These are phyloP conservation scores for Lanmaoa rubissima DNA, from an alignment of 768 basidiomycete genomes.

Conservation along the genomic window DNA sequence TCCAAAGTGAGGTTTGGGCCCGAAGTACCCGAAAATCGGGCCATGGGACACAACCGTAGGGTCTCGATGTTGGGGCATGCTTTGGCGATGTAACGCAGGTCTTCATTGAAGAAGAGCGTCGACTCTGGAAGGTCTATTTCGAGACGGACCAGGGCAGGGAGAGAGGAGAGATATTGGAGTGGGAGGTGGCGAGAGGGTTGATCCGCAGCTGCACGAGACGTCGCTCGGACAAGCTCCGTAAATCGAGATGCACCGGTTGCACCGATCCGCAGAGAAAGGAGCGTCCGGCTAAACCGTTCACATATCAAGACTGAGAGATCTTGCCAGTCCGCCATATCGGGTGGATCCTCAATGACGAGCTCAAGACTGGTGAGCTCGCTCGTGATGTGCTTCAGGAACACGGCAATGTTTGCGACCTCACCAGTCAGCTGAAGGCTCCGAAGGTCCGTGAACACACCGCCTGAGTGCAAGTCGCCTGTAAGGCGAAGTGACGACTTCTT, in stretches of 20 bases:
- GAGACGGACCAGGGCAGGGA: constrained; percentile 57
- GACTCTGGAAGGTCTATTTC: constrained; percentile 82
- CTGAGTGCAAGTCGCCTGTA: constrained; percentile 56
- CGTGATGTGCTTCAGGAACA: constrained; percentile 68
- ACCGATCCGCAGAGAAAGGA: constrained; percentile 59
- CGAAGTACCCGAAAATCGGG: constrained; percentile 55
- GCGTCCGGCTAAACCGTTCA: constrained; percentile 56
- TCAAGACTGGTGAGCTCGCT: constrained; percentile 67
- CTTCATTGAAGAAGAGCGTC: constrained; percentile 57
- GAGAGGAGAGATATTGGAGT: constrained; percentile 52
- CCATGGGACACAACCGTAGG: constrained; percentile 64
- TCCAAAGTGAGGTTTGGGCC: constrained; percentile 62
- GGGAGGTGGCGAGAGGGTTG: constrained; percentile 59
- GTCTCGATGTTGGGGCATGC: constrained; percentile 69
- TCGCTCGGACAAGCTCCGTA: constrained; percentile 76
- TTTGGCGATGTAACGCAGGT: constrained; percentile 55
- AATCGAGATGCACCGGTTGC: constrained; percentile 76
- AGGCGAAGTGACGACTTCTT: constrained; percentile 67
- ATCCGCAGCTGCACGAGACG: constrained; percentile 55
- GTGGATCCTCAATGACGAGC: constrained; percentile 77
- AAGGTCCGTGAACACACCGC: constrained; percentile 56
- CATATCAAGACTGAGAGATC: constrained; percentile 63
- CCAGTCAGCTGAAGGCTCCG: constrained; percentile 66
- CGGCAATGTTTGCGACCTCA: constrained; percentile 64
- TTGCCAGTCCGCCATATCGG: constrained; percentile 72